phyloP scores from a whole-genome alignment of 1,284 basidiomycete genomes.

The Ustilago lituana region DNA sequence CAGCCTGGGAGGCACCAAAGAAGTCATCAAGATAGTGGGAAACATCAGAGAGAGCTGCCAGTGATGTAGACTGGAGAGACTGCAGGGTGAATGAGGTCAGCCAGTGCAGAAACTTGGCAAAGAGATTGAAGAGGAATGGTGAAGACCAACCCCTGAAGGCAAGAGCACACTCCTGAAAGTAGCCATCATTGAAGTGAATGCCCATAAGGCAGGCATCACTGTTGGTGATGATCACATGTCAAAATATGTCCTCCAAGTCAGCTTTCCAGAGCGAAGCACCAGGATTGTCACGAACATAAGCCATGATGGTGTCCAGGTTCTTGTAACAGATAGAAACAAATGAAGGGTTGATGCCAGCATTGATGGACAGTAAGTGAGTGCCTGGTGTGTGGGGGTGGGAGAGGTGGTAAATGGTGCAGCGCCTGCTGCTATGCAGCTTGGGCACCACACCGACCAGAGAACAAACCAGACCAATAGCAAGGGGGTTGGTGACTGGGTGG shows the following conservation, averaged over 20 bases:
- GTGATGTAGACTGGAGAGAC: no score
- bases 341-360: neutral
- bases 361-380: neutral
- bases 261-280: neutral
- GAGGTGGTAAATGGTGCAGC: neutral
- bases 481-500: neutral
- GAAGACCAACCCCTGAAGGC: neutral
- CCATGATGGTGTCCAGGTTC: neutral
- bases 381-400: neutral
- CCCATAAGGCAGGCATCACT: neutral
- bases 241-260: neutral
- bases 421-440: neutral
- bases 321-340: neutral
- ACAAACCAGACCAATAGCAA: neutral
- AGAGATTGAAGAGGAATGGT: neutral
- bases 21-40: neutral
- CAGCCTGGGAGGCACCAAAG: neutral
- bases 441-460: neutral
- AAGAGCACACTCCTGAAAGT: neutral
- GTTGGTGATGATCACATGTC: neutral
- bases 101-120: neutral
- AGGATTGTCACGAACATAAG: neutral
- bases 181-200: neutral
- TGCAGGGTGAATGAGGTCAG: neutral
- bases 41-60: neutral